Conservation (phyloP, 306 rosid genomes). For the Corylus avellana region DNA sequence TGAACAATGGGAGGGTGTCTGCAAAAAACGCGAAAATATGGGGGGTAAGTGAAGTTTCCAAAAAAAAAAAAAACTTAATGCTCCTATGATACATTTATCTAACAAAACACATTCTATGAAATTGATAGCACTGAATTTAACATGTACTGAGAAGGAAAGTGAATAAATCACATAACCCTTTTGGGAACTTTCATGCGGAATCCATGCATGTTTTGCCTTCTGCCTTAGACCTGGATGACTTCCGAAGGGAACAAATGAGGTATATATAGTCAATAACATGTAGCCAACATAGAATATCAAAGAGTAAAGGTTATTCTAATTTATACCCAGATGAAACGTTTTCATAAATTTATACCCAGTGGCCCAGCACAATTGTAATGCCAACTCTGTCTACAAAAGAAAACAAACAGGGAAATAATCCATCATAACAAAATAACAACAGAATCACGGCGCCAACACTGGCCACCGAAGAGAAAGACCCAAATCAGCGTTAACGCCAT, state of each 20-base stretch:
- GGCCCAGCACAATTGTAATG: constrained; percentile 95
- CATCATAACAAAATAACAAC: constrained; percentile 24
- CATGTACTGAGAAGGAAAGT: too few species aligned
- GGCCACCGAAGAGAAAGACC: too few species aligned
- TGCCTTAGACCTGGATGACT: constrained; percentile 82
- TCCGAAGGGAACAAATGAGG: constrained; percentile 22
- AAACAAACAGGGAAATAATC: constrained; percentile 25
- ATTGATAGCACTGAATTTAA: too few species aligned
- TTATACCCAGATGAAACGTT: constrained; percentile 86
- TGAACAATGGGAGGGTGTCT: too few species aligned
- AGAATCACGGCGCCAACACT: neutral
- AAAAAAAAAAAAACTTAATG: too few species aligned
- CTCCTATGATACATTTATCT: too few species aligned
- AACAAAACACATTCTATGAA: too few species aligned
- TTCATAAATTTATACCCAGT: constrained; percentile 82
- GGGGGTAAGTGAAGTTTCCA: too few species aligned
- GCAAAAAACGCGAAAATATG: too few species aligned
- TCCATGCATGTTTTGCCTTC: constrained; percentile 19
- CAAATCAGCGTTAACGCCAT: too few species aligned
- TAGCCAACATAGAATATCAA: constrained; percentile 8
- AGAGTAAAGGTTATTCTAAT: constrained; percentile 12
- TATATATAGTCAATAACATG: constrained; percentile 25
- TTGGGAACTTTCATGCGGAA: too few species aligned
- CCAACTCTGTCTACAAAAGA: constrained; percentile 75
- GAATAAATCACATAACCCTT: too few species aligned